Base-by-base conservation (phyloP, 1,139 yeast genomes). In the Saccharomyces hybrid region DNA sequence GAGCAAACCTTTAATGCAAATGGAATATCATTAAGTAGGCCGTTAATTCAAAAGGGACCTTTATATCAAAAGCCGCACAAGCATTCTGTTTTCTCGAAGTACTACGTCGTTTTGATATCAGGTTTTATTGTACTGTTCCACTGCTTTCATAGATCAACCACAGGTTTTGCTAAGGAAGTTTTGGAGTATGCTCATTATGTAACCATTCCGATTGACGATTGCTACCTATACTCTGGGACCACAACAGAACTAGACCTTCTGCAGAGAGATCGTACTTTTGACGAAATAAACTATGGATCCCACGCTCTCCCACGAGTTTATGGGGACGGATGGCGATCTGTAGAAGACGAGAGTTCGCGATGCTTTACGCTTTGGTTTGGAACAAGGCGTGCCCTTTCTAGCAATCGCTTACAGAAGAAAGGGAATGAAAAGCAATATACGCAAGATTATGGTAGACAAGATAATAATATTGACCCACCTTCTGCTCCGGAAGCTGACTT, bases 301-400 rank as follows among this genome's bases (percentile, higher is more conserved):
- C 78, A 77, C 53, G 66, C 84, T 0, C 67, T 86, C 47, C 96
- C 97, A 0, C 73, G 95, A 46, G 74, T 85, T 0, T 89, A 86
- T 64, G 71, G 79, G 1, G 96, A 90, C 69, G 96, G 96, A 0
- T 88, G 95, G 91, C 78, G 77, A 60, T 85, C 95, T 1, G 74
- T 81, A 5, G 98, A 91, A 61, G 88, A 85, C 53, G 95, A 88
- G 60, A 66, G 77, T 14, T 71, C 80, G 46, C 74, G 96, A 51
- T 83, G 95, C 59, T 90, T 91, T 64, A 88, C 93, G 0, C 62
- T 91, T 4, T 89, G 96, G 96, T 81, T 86, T 68, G 95, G 95
- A 0, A 76, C 76, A 7, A 86, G 84, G 61, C 70, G 85, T 53
- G 71, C 76, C 3, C 71, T 77, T 44, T 67, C 71, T 47, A 48